Evolutionary conservation across 768 basidiomycete genomes (phyloP), one percentile per base, ranked within the genome.

Genomic region (Pilatotrama ljubarskyi): DNA sequence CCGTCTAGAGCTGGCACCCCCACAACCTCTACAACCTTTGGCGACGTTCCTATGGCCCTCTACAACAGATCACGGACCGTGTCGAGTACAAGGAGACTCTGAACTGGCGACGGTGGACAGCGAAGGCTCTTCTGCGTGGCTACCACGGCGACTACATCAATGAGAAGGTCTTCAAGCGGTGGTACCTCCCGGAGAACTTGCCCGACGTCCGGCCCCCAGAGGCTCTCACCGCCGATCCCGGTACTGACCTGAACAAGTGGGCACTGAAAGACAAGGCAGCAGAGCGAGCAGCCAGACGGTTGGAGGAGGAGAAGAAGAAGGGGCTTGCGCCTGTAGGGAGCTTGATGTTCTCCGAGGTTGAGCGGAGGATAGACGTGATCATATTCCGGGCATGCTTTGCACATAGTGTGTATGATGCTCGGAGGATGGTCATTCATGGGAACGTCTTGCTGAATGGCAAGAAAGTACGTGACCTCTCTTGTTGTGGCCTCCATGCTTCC

Each of bases 71-170:
- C 17, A 58, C 56, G 15, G 40, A 63, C 52, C 56, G 56, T n/a
- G 65, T 77, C 7, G 75, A 76, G 53, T 70, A 85, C 22, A 68
- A 75, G 35, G 74, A 78, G 42, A 86, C 90, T 0, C 81, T 98
- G 37, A 97, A 91, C 77, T 91, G 96, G 73, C 91, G 96, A 68
- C 89, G 95, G 40, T 98, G 94, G 93, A 78, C 77, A 18, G 85
- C 92, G 13, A 97, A 96, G 75, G 81, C 87, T 4, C 84, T 93
- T 59, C 82, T 93, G 32, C 87, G 95, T 56, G 95, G 86, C 4
- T 98, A 98, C 80, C 97, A 98, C 70, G 95, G 95, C 22, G 95
- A 97, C 80, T 89, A 84, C 70, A 94, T 98, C 62, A 87, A 87
- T 53, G 93, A 96, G 78, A 90, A 88, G 68, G 87, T 88, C 37